Base-by-base conservation (phyloP, 192 early-diverging fungal species). In the Coemansia sp. region DNA sequence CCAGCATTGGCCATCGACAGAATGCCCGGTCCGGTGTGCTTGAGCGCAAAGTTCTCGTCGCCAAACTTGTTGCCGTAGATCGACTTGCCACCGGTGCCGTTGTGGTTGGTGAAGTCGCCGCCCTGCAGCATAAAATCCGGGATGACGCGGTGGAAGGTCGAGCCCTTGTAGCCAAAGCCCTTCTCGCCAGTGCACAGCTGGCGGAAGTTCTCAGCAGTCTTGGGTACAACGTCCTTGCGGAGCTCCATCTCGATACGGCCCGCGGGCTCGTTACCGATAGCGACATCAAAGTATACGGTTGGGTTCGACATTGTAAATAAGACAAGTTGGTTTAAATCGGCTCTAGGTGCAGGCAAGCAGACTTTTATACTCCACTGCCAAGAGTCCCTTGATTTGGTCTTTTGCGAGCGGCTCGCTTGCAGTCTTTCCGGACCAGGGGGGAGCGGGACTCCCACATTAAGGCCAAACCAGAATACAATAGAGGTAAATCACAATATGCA, bases 201-300 rank as follows among this genome's bases (percentile, higher is more conserved):
- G 35, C 86, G 83, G 80, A 98, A 98, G 87, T 98, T 98, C 80
- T 96, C 90, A 35, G 88, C 88, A 18, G 94, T 96, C 80, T 86
- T 88, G 67, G 96, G 96, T 15, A 88, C 87, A 31, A 87, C 84
- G 58, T 96, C 87, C 40, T 80, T 80, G 77, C 86, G 87, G 21
- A 81, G 66, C 59, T 61, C 73, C 38, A 81, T 64, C 30, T 42
- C 54, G 52, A 81, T 70, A n/a, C 42, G 51, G n/a, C 79, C 74
- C 30, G 67, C 15, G 10, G 55, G 36, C 40, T 45, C 52, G 2
- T 26, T 52, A n/a, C 68, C 57, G 26, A 61, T 65, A 12, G 72
- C 19, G 39, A 82, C 57, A 30, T 82, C 68, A 53, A 82, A 82
- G 59, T 70, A 82, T 13, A 80, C 78, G 21, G 52, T 54, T 41